Conservation (phyloP, 495 filamentous ascomycete species). For the Talaromyces nanjingensis region DNA sequence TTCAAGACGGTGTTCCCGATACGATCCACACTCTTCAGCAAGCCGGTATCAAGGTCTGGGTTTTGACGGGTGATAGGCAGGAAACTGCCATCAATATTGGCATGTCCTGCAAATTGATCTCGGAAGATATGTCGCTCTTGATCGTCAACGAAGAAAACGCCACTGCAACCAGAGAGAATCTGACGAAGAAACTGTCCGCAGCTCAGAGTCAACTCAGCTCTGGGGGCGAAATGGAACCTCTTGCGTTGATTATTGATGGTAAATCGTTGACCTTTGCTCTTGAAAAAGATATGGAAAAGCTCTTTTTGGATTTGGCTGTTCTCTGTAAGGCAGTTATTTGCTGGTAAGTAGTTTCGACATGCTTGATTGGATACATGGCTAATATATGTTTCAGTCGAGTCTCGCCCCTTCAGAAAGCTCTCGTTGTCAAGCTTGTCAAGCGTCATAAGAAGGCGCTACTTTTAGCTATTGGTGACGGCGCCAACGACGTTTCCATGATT, state of each 20-base stretch:
- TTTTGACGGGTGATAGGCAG: constrained; percentile 94
- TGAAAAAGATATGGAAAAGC: constrained; percentile 88
- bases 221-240: constrained; percentile 70
- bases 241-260: constrained; percentile 96
- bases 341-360: constrained; percentile 48
- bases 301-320: constrained; percentile 88
- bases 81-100: constrained; percentile 99
- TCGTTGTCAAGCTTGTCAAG: constrained; percentile 98
- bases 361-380: background rate
- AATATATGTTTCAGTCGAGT: constrained; percentile 58
- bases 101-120: constrained; percentile 98
- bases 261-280: constrained; percentile 91
- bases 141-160: constrained; percentile 89
- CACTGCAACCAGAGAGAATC: constrained; percentile 68
- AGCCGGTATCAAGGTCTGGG: constrained; percentile 98
- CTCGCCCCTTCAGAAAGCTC: constrained; percentile 95
- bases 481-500: constrained; percentile 99
- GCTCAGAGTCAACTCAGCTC: constrained; percentile 68
- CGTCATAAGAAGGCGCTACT: constrained; percentile 87
- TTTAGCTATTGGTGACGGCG: constrained; percentile 93
- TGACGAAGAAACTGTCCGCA: constrained; percentile 88
- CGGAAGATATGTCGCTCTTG: constrained; percentile 96
- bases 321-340: constrained; percentile 98
- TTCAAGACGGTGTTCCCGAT: constrained; percentile 97
- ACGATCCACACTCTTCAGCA: constrained; percentile 97